Percentiles rank a stretch among this genome's conserved stretches.
phyloP scores from a whole-genome alignment of 108 stramenopile genomes.

The Aurantiochytrium sp. region DNA sequence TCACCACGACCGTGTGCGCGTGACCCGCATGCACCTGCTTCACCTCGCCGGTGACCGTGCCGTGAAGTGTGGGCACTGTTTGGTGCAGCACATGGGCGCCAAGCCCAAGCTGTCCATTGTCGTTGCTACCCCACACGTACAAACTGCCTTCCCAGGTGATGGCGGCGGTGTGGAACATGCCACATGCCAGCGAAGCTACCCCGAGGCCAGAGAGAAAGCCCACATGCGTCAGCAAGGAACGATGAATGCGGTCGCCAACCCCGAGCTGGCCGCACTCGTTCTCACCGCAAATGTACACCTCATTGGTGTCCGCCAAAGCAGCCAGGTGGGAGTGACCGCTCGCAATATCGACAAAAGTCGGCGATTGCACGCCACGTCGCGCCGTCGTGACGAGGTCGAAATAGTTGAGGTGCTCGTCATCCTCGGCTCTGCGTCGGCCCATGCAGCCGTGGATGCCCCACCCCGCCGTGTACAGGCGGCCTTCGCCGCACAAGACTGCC shows the following conservation, averaged over 20 bases:
- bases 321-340: background rate
- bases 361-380: background rate
- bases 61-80: background rate
- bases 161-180: slow-evolving; percentile 6
- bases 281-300: background rate
- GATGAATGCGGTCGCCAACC: background rate
- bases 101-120: background rate
- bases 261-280: slow-evolving; percentile 10
- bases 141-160: background rate
- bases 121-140: slow-evolving; percentile 11
- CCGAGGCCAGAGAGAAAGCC: background rate
- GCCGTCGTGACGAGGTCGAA: background rate
- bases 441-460: background rate
- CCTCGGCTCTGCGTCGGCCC: background rate
- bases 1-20: background rate
- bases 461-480: background rate
- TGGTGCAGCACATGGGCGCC: background rate
- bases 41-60: background rate
- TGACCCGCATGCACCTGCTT: background rate
- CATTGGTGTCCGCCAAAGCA: background rate
- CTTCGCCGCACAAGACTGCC: background rate
- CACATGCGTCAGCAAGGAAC: background rate
- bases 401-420: background rate
- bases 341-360: background rate
- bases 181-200: background rate